Base-by-base conservation (phyloP, 1,284 basidiomycete species). In the Cutaneotrichosporon spelunceum region DNA sequence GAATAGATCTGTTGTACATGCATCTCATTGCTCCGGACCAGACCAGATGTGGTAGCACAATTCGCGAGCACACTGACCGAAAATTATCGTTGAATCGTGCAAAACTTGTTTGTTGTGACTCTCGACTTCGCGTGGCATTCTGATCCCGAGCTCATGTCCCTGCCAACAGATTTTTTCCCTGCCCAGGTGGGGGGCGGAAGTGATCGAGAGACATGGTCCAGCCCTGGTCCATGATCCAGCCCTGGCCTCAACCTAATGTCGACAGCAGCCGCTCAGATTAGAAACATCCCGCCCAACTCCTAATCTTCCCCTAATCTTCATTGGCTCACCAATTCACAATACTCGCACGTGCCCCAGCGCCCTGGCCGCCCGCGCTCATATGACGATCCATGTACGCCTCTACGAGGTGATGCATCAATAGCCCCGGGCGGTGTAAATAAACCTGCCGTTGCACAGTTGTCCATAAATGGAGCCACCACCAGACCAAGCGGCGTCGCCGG, bases 11-110 rank as follows among this genome's bases (percentile, higher is more conserved):
- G 60, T 62, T 57, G 56, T 57, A 62, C 60, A 53, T 58, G 57
- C 57, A 56, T 53, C 57, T 44, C 63, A 64, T 64, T 61, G 53
- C 63, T 64, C 63, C 34, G 34, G 30, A 42, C 4, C 9, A 14
- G 1, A 39, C 36, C 36, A 13, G 1, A n/a, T 16, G 36, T 39
- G 14, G 11, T 1, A 19, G 36, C 13, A 39, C 36, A 39, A 14
- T 10, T 14, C 5, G 36, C 36, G 36, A 39, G 14, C 6, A 1
- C 36, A 7, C 5, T 6, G 2, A 39, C 36, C 16, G 36, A 13
- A 16, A 39, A 39, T 39, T 13, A 5, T 39, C 14, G 4, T 19
- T 39, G 36, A 39, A 39, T 39, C 16, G 36, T 19, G 14, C 36
- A 33, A 7, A 11, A 33, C 30, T 33, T 33, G 30, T n/a, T n/a